phyloP scores from a whole-genome alignment of 2,329 filamentous ascomycete species.

The Madurella fahalii region DNA sequence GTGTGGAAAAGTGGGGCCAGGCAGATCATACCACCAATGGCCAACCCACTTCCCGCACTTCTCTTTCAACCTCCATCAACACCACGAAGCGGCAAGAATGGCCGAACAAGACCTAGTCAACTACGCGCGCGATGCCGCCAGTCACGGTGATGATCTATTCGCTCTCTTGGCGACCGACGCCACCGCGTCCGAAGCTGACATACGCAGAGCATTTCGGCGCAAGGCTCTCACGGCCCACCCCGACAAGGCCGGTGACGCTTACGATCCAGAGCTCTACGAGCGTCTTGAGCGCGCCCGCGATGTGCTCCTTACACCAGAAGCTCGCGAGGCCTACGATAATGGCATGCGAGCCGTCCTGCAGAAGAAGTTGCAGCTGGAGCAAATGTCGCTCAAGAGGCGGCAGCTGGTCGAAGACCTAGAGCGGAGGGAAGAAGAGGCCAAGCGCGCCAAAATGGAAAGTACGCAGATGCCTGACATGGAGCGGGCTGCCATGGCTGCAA shows the following conservation, averaged over 20 bases:
- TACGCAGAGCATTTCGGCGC: slow-evolving; percentile 78
- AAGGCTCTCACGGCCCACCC: slow-evolving; percentile 84
- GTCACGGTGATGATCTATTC: slow-evolving; percentile 70
- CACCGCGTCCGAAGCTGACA: slow-evolving; percentile 63
- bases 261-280: slow-evolving; percentile 80
- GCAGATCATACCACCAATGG: background rate
- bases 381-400: slow-evolving; percentile 68
- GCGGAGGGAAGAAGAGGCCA: slow-evolving; percentile 53
- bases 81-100: slow-evolving; percentile 15
- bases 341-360: slow-evolving; percentile 67
- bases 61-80: background rate
- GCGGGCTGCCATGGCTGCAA: slow-evolving; percentile 33
- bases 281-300: slow-evolving; percentile 82
- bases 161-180: slow-evolving; percentile 65
- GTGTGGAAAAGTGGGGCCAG: background rate
- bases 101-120: slow-evolving; percentile 46
- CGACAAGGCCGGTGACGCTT: slow-evolving; percentile 75
- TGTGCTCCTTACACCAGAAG: slow-evolving; percentile 66
- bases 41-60: background rate
- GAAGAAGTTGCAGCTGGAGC: slow-evolving; percentile 65
- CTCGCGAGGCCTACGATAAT: slow-evolving; percentile 74
- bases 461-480: slow-evolving; percentile 26
- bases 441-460: slow-evolving; percentile 47
- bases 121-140: slow-evolving; percentile 56
- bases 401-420: slow-evolving; percentile 77